These are phyloP conservation scores for Dryas alaskensis DNA, from an alignment of 306 rosid species.

Conservation along the genomic window DNA sequence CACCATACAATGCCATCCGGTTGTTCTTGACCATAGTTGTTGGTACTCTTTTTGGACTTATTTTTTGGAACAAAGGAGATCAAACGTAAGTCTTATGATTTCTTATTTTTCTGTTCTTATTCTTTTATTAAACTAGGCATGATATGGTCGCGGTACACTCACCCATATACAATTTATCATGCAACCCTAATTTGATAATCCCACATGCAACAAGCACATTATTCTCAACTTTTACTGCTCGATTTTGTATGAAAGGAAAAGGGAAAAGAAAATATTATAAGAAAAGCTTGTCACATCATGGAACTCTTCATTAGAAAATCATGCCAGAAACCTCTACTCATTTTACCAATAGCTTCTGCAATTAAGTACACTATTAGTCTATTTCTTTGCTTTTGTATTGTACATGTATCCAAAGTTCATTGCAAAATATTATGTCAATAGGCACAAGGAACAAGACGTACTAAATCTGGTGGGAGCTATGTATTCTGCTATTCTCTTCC, in stretches of 20 bases:
- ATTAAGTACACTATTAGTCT: not conserved
- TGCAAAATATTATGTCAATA: not conserved
- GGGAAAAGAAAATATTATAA: no score
- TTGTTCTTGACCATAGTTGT: conserved; percentile 20
- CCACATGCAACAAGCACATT: no score
- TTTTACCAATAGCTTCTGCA: not conserved
- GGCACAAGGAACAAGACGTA: conserved; percentile 19
- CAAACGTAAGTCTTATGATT: conserved; percentile 15
- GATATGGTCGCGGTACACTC: no score
- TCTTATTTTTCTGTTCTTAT: not conserved
- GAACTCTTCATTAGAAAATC: no score
- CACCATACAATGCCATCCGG: conserved; percentile 20
- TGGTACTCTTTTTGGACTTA: conserved; percentile 25
- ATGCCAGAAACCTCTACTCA: no score
- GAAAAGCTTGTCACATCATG: no score
- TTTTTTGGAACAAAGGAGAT: conserved; percentile 33
- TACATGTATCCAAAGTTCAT: not conserved
- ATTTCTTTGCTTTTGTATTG: not conserved
- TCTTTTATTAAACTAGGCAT: not conserved
- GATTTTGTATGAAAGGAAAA: no score
- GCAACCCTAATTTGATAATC: no score
- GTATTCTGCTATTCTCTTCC: conserved; percentile 27
- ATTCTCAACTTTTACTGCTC: no score
- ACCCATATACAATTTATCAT: no score
- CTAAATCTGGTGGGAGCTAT: conserved; percentile 29